A percentile compares a stretch with the other conserved stretches of the same genome.
These are phyloP conservation scores for Cystofilobasidium bisporidii DNA, from an alignment of 768 basidiomycete genomes.

Conservation along the genomic window DNA sequence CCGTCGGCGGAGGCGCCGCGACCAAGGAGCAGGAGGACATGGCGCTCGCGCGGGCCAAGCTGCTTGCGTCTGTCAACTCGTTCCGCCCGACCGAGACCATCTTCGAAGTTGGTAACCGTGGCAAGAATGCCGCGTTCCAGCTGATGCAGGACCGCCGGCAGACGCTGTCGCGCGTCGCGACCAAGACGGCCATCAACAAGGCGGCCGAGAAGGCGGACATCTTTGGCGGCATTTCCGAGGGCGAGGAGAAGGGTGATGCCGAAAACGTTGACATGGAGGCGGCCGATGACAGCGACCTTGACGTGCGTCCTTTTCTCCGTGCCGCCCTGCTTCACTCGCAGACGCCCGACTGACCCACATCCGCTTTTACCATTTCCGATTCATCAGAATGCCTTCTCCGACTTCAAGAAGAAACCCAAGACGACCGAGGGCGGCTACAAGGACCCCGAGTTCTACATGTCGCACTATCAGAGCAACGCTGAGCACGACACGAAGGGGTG, in stretches of 20 bases:
- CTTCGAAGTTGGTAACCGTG: slow-evolving; percentile 74
- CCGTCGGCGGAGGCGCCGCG: not conserved
- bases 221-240: slow-evolving; percentile 29
- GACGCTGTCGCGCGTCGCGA: slow-evolving; percentile 52
- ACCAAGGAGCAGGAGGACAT: slow-evolving; percentile 30
- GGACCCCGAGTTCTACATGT: slow-evolving; percentile 74
- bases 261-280: slow-evolving; percentile 50
- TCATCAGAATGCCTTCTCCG: slow-evolving; percentile 32
- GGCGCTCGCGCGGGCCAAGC: slow-evolving; percentile 53
- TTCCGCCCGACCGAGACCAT: slow-evolving; percentile 84
- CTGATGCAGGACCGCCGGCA: slow-evolving; percentile 84
- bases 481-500: slow-evolving; percentile 76
- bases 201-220: slow-evolving; percentile 19
- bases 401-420: slow-evolving; percentile 42
- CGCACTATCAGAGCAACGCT: slow-evolving; percentile 78
- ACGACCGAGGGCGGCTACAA: slow-evolving; percentile 37
- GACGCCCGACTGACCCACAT: no score
- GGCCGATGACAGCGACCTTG: slow-evolving; percentile 69
- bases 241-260: slow-evolving; percentile 34
- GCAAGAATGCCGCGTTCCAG: slow-evolving; percentile 51
- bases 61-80: slow-evolving; percentile 64
- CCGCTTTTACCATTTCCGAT: no score
- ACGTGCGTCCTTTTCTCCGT: slow-evolving; percentile 44
- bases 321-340: not conserved
- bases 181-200: slow-evolving; percentile 21